These are phyloP conservation scores for Cercospora beticola DNA, from an alignment of 2,329 filamentous ascomycete genomes.

Conservation along the genomic window DNA sequence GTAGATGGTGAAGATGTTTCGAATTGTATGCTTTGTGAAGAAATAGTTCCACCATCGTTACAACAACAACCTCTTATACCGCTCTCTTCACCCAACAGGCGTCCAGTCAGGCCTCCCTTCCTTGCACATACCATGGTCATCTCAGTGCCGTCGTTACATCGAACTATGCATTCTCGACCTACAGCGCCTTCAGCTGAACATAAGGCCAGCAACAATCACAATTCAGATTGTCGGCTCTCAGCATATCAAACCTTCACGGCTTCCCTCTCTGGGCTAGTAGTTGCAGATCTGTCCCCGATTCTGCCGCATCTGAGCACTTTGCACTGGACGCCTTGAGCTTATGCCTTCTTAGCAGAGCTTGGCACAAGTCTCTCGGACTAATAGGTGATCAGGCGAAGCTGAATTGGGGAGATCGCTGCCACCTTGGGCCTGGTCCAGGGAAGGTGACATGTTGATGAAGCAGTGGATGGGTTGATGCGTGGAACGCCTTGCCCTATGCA, in stretches of 20 bases:
- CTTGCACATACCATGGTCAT: background rate
- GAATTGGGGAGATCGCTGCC: background rate
- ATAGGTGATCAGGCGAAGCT: background rate
- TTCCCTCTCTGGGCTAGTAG: background rate
- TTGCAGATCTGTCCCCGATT: background rate
- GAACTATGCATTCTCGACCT: background rate
- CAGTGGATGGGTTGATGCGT: background rate
- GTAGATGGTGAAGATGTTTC: background rate
- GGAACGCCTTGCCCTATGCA: background rate
- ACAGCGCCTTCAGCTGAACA: background rate
- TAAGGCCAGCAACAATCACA: background rate
- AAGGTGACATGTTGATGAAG: background rate
- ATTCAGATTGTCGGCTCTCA: background rate
- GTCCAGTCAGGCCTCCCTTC: background rate
- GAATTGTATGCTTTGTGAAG: background rate
- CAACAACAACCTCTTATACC: background rate
- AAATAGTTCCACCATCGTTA: background rate
- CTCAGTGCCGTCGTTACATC: background rate
- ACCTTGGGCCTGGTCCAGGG: background rate
- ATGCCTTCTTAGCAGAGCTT: background rate
- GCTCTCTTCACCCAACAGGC: background rate
- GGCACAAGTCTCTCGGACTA: background rate
- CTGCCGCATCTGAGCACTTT: background rate
- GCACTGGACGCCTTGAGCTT: constrained; percentile 7
- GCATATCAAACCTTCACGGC: background rate